These are phyloP conservation scores for Ascochyta lentis DNA, from an alignment of 2,329 filamentous ascomycete genomes.

Conservation along the genomic window DNA sequence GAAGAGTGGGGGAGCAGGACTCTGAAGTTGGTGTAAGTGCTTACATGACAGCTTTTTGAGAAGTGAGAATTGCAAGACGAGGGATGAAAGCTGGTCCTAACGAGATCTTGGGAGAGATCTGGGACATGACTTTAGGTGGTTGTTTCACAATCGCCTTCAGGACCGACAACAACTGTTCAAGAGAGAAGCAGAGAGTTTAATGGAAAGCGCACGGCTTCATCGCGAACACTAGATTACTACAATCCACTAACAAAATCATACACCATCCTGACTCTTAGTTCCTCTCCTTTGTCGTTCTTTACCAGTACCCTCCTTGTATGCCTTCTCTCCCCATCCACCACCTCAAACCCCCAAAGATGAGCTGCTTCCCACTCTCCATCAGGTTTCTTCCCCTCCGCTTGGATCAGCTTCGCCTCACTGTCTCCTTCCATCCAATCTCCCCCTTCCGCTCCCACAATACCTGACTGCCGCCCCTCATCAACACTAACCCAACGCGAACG, in stretches of 20 bases:
- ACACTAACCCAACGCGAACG: slow-evolving; percentile 22
- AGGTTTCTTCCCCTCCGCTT: slow-evolving; percentile 18
- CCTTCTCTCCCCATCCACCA: slow-evolving; percentile 15
- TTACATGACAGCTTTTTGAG: too few species aligned
- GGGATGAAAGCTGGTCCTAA: too few species aligned
- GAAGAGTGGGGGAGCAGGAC: too few species aligned
- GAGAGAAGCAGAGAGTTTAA: too few species aligned
- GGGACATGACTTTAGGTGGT: too few species aligned
- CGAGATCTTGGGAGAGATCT: too few species aligned
- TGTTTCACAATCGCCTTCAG: too few species aligned
- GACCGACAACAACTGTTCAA: too few species aligned
- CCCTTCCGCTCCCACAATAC: slow-evolving; percentile 2
- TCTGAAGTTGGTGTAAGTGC: too few species aligned
- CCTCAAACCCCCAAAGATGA: slow-evolving; percentile 24
- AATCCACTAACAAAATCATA: slow-evolving; percentile 20
- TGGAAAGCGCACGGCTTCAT: too few species aligned
- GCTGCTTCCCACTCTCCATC: slow-evolving; percentile 21
- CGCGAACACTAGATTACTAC: neutral
- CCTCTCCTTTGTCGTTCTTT: slow-evolving; percentile 14
- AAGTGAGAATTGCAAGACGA: too few species aligned
- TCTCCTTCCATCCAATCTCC: slow-evolving; percentile 20
- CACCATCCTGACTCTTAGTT: slow-evolving; percentile 20
- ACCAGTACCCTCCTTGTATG: slow-evolving; percentile 19
- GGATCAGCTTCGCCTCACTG: slow-evolving; percentile 16
- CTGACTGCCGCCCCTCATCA: slow-evolving; percentile 12